These are phyloP conservation scores for Prunella vulgaris DNA, from an alignment of 257 asterid species.

Conservation along the genomic window DNA sequence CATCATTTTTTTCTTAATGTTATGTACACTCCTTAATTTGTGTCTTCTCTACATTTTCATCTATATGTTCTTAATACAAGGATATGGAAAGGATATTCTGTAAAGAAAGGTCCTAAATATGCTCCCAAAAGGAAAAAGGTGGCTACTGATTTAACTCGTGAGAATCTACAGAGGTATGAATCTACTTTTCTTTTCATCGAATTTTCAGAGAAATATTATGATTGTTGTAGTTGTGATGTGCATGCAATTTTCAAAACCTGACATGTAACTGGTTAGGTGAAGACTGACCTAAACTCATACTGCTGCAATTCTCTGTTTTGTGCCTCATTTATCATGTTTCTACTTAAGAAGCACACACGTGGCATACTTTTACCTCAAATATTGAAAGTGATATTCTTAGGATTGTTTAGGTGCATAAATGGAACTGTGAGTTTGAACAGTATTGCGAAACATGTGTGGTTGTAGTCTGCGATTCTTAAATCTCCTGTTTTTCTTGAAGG, in stretches of 20 bases:
- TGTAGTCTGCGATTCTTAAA: background rate
- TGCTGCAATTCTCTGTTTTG: slow-evolving; percentile 7
- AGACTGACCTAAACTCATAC: background rate
- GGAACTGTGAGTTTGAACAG: background rate
- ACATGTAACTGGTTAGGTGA: background rate
- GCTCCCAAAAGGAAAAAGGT: slow-evolving; percentile 87
- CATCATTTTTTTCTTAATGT: background rate
- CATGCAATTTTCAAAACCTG: background rate
- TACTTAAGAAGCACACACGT: background rate
- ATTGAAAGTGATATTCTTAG: no score
- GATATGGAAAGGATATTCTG: slow-evolving; percentile 84
- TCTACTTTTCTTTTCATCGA: slow-evolving; percentile 8
- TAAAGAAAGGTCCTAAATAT: slow-evolving; percentile 83
- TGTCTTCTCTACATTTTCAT: slow-evolving; percentile 11
- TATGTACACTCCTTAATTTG: background rate
- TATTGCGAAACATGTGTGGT: background rate
- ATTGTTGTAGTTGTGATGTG: background rate
- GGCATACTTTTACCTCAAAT: no score
- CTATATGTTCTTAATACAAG: slow-evolving; percentile 33
- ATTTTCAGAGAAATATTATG: background rate
- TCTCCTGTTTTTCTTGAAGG: slow-evolving; percentile 41
- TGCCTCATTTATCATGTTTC: background rate
- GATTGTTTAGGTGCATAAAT: background rate
- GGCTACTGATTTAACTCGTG: slow-evolving; percentile 93
- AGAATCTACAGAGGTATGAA: slow-evolving; percentile 70